These are phyloP conservation scores for Zygoascus hellenicus DNA, from an alignment of 1,139 yeast species.

Conservation along the genomic window DNA sequence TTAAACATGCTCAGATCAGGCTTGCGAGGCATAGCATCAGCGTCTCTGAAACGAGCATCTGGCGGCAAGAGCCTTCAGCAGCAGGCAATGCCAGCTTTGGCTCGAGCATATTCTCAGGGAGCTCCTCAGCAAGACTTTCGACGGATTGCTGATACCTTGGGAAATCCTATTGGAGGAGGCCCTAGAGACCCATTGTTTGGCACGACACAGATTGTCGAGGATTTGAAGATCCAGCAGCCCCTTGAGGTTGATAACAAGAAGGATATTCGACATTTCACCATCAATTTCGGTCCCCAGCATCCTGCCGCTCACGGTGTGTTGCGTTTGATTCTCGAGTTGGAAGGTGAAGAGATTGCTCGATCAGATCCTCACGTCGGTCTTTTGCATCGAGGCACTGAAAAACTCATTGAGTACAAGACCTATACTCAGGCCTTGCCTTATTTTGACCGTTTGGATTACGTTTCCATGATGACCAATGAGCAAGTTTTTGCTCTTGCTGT, in stretches of 20 bases:
- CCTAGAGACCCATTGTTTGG: conserved; percentile 32
- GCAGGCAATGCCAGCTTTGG: neutral
- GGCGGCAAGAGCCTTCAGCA: neutral
- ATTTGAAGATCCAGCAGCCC: conserved; percentile 23
- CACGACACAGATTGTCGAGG: conserved; percentile 34
- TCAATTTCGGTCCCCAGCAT: conserved; percentile 91
- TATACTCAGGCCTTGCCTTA: conserved; percentile 84
- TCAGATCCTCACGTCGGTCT: conserved; percentile 87
- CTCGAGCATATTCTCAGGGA: conserved; percentile 1
- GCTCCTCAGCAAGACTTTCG: conserved; percentile 8
- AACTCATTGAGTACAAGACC: conserved; percentile 77
- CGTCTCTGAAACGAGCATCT: conserved; percentile 2
- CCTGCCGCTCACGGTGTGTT: conserved; percentile 95
- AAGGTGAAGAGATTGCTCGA: conserved; percentile 83
- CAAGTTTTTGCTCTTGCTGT: conserved; percentile 80
- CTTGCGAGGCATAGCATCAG: conserved; percentile 5
- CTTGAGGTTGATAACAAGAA: conserved; percentile 20
- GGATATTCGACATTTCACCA: conserved; percentile 79
- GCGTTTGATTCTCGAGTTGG: conserved; percentile 76
- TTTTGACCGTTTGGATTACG: conserved; percentile 84
- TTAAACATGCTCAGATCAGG: conserved; percentile 6
- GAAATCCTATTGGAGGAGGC: conserved; percentile 31
- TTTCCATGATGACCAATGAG: conserved; percentile 91
- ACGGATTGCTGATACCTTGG: conserved; percentile 23
- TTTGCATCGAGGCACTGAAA: conserved; percentile 85